Base-by-base conservation (phyloP, 208 protist species). In the Acanthamoeba quina region DNA sequence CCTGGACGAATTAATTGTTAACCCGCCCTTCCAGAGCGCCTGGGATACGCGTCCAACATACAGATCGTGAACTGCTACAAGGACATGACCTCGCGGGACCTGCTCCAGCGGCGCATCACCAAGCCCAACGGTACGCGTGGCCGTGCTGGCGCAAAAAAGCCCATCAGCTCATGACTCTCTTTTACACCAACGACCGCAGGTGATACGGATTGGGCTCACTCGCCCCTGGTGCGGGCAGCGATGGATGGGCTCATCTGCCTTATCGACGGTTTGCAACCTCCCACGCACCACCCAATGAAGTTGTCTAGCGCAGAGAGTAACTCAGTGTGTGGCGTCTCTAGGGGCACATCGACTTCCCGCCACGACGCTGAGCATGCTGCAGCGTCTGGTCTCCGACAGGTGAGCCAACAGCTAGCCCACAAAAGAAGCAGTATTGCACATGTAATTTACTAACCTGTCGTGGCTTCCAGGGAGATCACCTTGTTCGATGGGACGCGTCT, bases 31-130 rank as follows among this genome's bases (percentile, higher is more conserved):
- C 6, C 60, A 85, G 72, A 85, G n/a, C 19, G 90, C 2, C 44
- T 94, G 64, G 60, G 64, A 64, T 90, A 90, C 47, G 26, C 66
- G 37, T 58, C 54, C 56, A 94, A 85, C 47, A 17, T 94, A 13
- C 82, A 94, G 64, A 80, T 54, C 17, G 64, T 99, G 95, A 97
- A 98, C 95, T 95, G 98, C 24, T 99, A 98, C 96, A 96, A 97
- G 26, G 98, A 99, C 94, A 99, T 99, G 98, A 98, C 98, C 34
- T 96, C 97, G 78, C 97, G 98, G 49, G 99, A 99, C 86, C 96
- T 99, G 52, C 98, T 99, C 34, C 98, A 99, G 96, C 96, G 98
- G 54, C 97, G 99, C 92, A 97, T 96, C 62, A 99, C 98, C 31
- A 54, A 92, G 19, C 47, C 37, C 13, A 94, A 94, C 37, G 93